Evolutionary conservation across 306 rosid genomes (phyloP), one percentile per base, ranked within the genome.

Genomic region (Quercus wislizeni): DNA sequence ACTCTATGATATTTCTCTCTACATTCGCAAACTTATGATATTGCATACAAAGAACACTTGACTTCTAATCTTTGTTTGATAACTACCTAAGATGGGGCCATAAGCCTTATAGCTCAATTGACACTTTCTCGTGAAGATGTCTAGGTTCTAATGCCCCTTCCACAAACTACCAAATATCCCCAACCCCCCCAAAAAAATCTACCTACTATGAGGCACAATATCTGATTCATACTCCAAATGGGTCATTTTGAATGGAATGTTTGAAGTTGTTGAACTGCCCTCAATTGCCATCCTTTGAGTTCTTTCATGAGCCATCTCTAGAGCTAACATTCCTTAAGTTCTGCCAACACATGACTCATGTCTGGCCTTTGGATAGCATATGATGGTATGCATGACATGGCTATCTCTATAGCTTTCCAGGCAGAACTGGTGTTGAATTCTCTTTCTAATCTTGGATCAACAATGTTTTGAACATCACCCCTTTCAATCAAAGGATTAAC

Each of bases 351-450:
- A 17, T 74, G 55, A n/a, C 77, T 79, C 11, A 84, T 82, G 72
- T 87, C 79, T 31, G 76, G 84, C 25, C 87, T 86, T 55, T 83
- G 73, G n/a, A 19, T 18, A 21, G 75, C 63, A 21, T 4, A 5
- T 41, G 56, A 17, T 8, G 30, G 14, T 67, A 9, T 56, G 71
- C 86, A 84, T 0, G 71, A 61, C 76, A 76, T 46, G 7, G 77
- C 88, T 33, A 79, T 82, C 46, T 84, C 86, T 6, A 74, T 67
- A n/a, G 12, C 23, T 70, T 79, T 81, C 83, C 83, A 76, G 2
- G 70, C 77, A 15, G 83, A 81, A 64, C n/a, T 76, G 9, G 2
- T 35, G 46, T 35, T 56, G 59, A 73, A 83, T 10, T 73, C 54
- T 41, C 85, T 35, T 11, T 77, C 41, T n/a, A 76, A 25, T 20